A percentile compares a stretch with the other conserved stretches of the same genome.
Evolutionary conservation across 2,329 filamentous ascomycete genomes (phyloP).

Genomic region (Colletotrichum spinosum): DNA sequence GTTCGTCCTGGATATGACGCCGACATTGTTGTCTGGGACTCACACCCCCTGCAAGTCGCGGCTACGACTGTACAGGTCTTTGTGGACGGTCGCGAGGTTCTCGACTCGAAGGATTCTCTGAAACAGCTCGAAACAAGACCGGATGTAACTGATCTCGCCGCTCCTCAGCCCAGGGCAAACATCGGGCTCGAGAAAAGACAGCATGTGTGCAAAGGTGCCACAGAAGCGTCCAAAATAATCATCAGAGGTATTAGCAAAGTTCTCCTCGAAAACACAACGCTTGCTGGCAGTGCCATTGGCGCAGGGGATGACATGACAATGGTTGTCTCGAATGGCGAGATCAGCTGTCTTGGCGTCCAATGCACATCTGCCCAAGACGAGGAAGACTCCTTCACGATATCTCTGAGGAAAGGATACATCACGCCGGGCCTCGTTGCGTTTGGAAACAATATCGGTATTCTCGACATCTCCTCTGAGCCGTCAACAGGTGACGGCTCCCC

Average conservation of each 20-base stretch:
- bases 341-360: conserved; percentile 1
- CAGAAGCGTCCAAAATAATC: not conserved
- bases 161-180: not conserved
- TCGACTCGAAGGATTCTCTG: not conserved
- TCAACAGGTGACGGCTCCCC: conserved; percentile 60
- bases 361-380: not conserved
- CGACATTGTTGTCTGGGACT: conserved; percentile 61
- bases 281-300: too few species aligned
- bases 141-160: not conserved
- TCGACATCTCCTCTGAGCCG: conserved; percentile 58
- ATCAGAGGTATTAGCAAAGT: conserved; percentile 9
- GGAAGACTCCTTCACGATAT: conserved; percentile 40
- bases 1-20: conserved; percentile 58
- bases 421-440: conserved; percentile 61
- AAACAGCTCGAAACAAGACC: not conserved
- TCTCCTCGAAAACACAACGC: not conserved
- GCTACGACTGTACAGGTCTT: conserved; percentile 59
- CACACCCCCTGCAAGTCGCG: conserved; percentile 57
- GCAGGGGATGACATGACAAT: not conserved
- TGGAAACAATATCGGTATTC: conserved; percentile 58
- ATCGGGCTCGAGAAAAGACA: not conserved
- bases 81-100: conserved; percentile 52
- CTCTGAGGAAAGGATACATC: conserved; percentile 58
- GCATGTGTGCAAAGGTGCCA: not conserved
- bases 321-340: not conserved